Percentiles rank a stretch among this genome's conserved stretches.
phyloP scores from a whole-genome alignment of 345 rosid genomes.

The Lepidium sativum region DNA sequence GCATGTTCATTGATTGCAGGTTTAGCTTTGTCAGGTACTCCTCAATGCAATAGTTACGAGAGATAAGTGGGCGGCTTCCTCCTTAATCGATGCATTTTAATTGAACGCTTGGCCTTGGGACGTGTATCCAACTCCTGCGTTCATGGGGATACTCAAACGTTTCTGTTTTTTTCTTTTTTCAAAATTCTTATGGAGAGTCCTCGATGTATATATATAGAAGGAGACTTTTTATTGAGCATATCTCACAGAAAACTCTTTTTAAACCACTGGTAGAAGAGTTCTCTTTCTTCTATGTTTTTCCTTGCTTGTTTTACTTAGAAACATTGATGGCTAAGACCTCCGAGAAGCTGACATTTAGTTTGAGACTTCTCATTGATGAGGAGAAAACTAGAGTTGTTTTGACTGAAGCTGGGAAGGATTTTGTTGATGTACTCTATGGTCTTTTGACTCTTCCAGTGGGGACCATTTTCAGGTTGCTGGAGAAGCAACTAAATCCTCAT shows the following conservation, averaged over 20 bases:
- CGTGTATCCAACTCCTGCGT: background rate
- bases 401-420: background rate
- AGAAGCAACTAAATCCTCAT: background rate
- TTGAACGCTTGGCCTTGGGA: background rate
- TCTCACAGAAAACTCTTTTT: too few species aligned
- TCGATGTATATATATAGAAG: background rate
- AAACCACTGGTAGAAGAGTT: too few species aligned
- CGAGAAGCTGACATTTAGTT: background rate
- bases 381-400: slow-evolving; percentile 9
- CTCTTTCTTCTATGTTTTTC: too few species aligned
- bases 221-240: background rate
- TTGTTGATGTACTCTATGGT: slow-evolving; percentile 11
- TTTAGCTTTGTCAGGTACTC: too few species aligned
- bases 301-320: too few species aligned
- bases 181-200: background rate
- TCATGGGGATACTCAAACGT: background rate
- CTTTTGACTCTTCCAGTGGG: slow-evolving; percentile 16
- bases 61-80: background rate
- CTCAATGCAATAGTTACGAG: background rate
- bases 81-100: background rate
- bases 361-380: slow-evolving; percentile 18
- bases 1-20: too few species aligned
- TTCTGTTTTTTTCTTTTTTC: background rate
- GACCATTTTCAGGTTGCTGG: background rate
- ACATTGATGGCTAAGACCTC: too few species aligned